Percentiles rank a stretch among this genome's conserved stretches.
Evolutionary conservation across 2,329 filamentous ascomycete genomes (phyloP).

Genomic region (Apiospora marii): DNA sequence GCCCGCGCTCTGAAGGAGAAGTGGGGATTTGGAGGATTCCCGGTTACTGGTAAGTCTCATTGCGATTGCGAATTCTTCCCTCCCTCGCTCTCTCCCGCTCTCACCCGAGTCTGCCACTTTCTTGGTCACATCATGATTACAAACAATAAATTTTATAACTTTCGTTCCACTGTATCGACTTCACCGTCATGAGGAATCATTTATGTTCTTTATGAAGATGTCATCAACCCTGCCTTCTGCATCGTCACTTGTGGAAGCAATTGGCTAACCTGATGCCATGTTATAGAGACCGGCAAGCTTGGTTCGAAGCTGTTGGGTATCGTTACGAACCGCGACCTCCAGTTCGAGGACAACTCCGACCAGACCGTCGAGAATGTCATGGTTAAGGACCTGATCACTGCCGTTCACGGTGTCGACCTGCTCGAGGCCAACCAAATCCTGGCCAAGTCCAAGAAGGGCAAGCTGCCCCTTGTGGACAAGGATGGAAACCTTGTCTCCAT

Average conservation of each 20-base stretch:
- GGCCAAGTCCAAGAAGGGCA: conserved; percentile 96
- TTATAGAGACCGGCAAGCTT: conserved; percentile 84
- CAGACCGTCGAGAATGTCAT: conserved; percentile 88
- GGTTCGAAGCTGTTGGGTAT: conserved; percentile 97
- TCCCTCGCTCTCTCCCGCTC: neutral
- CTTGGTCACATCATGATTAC: conserved; percentile 72
- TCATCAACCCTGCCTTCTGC: conserved; percentile 24
- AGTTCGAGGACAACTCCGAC: conserved; percentile 83
- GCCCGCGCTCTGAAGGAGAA: conserved; percentile 93
- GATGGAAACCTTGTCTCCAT: conserved; percentile 88
- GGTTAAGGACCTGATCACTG: conserved; percentile 94
- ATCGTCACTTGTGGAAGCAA: conserved; percentile 26
- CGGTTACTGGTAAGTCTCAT: conserved; percentile 86
- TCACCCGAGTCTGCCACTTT: neutral
- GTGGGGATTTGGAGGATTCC: conserved; percentile 98
- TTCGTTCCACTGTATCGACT: conserved; percentile 99
- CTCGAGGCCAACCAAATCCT: conserved; percentile 92
- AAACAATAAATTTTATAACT: conserved; percentile 87
- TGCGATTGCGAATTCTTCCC: neutral
- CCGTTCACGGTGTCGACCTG: conserved; percentile 81
- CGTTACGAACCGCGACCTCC: conserved; percentile 96
- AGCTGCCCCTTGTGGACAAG: conserved; percentile 90
- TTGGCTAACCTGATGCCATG: conserved; percentile 29
- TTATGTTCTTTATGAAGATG: conserved; percentile 57
- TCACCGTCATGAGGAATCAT: conserved; percentile 84